These are phyloP conservation scores for Fomitopsis pulvina DNA, from an alignment of 768 basidiomycete species.

Conservation along the genomic window DNA sequence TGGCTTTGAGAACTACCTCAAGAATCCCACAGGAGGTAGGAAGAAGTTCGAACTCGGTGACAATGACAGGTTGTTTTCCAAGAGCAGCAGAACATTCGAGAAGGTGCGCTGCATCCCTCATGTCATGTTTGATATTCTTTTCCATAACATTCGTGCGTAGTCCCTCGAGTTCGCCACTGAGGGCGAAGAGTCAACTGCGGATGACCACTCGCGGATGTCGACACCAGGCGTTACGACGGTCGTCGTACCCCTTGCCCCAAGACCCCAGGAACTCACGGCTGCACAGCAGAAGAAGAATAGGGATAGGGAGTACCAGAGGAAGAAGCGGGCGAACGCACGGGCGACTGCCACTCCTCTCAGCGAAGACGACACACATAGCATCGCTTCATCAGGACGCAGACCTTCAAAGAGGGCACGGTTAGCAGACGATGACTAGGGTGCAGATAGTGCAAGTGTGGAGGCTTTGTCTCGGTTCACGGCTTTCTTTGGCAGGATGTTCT, in stretches of 20 bases:
- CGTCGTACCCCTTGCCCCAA: conserved; percentile 66
- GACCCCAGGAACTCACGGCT: conserved; percentile 58
- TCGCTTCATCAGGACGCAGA: conserved; percentile 40
- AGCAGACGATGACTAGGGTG: conserved; percentile 51
- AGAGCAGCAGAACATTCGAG: conserved; percentile 68
- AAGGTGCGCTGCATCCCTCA: conserved; percentile 39
- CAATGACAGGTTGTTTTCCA: conserved; percentile 75
- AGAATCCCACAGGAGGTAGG: conserved; percentile 61
- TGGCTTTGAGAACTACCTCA: conserved; percentile 83
- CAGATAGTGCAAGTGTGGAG: too few species aligned
- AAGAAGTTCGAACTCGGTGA: conserved; percentile 74
- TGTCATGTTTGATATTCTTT: background rate
- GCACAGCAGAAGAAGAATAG: conserved; percentile 72
- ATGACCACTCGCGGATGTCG: conserved; percentile 61
- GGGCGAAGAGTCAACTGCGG: conserved; percentile 56
- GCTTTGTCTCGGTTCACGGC: too few species aligned
- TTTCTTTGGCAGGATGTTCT: background rate
- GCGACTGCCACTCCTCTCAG: conserved; percentile 50
- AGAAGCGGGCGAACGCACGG: conserved; percentile 62
- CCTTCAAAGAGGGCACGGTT: conserved; percentile 64
- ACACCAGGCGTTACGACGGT: conserved; percentile 73
- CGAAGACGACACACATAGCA: conserved; percentile 52
- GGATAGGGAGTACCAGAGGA: conserved; percentile 78
- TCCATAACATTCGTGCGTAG: conserved; percentile 29
- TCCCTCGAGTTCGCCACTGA: conserved; percentile 73